phyloP scores from a whole-genome alignment of 108 stramenopile genomes.

The Cyclotella sp. region DNA sequence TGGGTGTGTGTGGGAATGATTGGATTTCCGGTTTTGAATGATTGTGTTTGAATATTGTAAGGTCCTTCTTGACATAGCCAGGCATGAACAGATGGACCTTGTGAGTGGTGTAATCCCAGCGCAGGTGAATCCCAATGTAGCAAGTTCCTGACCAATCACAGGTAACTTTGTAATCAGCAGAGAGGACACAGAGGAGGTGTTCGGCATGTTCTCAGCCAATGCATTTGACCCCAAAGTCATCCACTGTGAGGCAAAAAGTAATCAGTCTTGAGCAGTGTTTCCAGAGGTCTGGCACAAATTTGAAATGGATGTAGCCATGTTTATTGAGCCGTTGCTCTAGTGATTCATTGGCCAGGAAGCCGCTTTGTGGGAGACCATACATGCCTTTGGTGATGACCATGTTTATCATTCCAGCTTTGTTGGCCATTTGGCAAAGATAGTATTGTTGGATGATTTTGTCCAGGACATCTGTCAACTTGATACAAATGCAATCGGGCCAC shows the following conservation, averaged over 20 bases:
- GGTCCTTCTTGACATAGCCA: neutral
- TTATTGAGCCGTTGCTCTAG: too few species aligned
- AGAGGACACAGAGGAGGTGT: constrained; percentile 7
- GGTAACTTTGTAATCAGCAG: constrained; percentile 15
- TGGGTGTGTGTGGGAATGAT: constrained; percentile 17
- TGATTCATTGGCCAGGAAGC: too few species aligned
- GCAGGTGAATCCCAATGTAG: constrained; percentile 49
- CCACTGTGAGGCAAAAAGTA: neutral
- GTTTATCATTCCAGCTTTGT: constrained; percentile 5
- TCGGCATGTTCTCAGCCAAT: neutral
- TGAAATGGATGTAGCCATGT: too few species aligned
- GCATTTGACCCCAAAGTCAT: neutral
- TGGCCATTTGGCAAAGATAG: neutral
- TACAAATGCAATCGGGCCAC: constrained; percentile 39
- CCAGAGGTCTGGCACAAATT: constrained; percentile 39
- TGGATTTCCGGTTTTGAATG: constrained; percentile 40
- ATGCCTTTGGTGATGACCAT: neutral
- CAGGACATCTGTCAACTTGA: constrained; percentile 10
- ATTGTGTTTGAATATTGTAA: constrained; percentile 42
- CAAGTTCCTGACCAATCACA: constrained; percentile 28
- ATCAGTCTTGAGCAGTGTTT: constrained; percentile 18
- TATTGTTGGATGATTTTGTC: constrained; percentile 46
- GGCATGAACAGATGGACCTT: constrained; percentile 50
- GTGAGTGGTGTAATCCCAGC: constrained; percentile 28
- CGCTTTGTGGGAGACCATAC: too few species aligned